phyloP scores from a whole-genome alignment of 345 rosid species.

The Ceriops decandra region DNA sequence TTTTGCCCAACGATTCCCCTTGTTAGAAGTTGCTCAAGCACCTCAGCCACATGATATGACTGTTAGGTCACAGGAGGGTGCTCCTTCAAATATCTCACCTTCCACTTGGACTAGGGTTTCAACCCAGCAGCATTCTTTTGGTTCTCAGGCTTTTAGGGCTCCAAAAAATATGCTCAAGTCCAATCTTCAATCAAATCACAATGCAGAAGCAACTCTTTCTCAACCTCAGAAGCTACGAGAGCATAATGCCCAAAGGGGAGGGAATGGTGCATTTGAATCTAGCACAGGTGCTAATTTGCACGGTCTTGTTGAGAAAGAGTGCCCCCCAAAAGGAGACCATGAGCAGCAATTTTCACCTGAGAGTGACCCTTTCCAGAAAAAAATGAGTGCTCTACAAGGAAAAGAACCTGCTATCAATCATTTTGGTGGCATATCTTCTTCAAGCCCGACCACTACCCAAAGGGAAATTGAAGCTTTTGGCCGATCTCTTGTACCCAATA shows the following conservation, averaged over 20 bases:
- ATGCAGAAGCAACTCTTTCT: slow-evolving; percentile 39
- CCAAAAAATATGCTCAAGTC: slow-evolving; percentile 33
- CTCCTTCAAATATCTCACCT: slow-evolving; percentile 34
- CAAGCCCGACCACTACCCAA: slow-evolving; percentile 33
- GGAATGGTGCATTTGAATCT: slow-evolving; percentile 31
- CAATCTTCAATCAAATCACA: slow-evolving; percentile 31
- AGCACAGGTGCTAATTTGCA: slow-evolving; percentile 33
- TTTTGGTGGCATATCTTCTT: slow-evolving; percentile 29
- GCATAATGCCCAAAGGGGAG: slow-evolving; percentile 37
- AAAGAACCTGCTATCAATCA: slow-evolving; percentile 27
- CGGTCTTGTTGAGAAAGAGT: slow-evolving; percentile 37
- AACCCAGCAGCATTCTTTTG: slow-evolving; percentile 35
- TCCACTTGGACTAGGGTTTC: slow-evolving; percentile 40
- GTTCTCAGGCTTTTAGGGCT: slow-evolving; percentile 36
- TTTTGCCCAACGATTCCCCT: slow-evolving; percentile 44
- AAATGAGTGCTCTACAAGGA: slow-evolving; percentile 19
- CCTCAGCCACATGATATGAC: slow-evolving; percentile 35
- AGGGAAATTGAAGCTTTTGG: slow-evolving; percentile 60
- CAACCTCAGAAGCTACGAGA: slow-evolving; percentile 35
- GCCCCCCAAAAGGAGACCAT: slow-evolving; percentile 27
- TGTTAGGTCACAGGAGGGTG: slow-evolving; percentile 38
- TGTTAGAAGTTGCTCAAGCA: slow-evolving; percentile 42
- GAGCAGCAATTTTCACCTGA: slow-evolving; percentile 23
- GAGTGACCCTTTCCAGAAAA: slow-evolving; percentile 24
- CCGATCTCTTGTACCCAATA: slow-evolving; percentile 47